These are phyloP conservation scores for Cystofilobasidium ferigula DNA, from an alignment of 768 basidiomycete species.

Conservation along the genomic window DNA sequence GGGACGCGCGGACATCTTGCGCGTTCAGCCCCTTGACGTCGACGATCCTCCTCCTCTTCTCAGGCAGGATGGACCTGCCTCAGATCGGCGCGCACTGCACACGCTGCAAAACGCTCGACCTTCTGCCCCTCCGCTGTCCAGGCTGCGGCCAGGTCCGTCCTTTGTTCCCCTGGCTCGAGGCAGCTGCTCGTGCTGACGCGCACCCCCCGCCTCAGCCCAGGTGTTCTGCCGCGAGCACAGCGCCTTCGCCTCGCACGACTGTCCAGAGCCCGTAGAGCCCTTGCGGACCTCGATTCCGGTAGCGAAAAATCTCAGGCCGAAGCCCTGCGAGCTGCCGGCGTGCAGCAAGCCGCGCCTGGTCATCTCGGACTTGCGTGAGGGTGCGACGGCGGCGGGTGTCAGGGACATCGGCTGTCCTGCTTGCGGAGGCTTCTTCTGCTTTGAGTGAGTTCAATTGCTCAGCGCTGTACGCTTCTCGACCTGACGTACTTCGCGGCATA, in stretches of 20 bases:
- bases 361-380: not conserved
- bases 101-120: not conserved
- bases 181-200: not conserved
- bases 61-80: slow-evolving; percentile 16
- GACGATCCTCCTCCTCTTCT: no score
- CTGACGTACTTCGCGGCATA: not conserved
- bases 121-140: slow-evolving; percentile 3
- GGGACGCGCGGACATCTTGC: no score
- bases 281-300: not conserved
- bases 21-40: no score
- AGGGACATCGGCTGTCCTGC: slow-evolving; percentile 4
- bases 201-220: not conserved
- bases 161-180: not conserved
- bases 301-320: not conserved
- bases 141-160: slow-evolving; percentile 1
- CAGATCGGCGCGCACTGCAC: slow-evolving; percentile 12
- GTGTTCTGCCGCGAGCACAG: slow-evolving; percentile 11
- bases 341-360: slow-evolving; percentile 4
- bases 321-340: slow-evolving; percentile 3
- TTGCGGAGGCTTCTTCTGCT: not conserved
- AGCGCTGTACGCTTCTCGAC: not conserved
- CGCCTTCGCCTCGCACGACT: not conserved
- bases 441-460: slow-evolving; percentile 1
- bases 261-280: not conserved
- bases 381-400: not conserved